Base-by-base conservation (phyloP, 140 eudicot genomes). In the Oenanthe javanica region DNA sequence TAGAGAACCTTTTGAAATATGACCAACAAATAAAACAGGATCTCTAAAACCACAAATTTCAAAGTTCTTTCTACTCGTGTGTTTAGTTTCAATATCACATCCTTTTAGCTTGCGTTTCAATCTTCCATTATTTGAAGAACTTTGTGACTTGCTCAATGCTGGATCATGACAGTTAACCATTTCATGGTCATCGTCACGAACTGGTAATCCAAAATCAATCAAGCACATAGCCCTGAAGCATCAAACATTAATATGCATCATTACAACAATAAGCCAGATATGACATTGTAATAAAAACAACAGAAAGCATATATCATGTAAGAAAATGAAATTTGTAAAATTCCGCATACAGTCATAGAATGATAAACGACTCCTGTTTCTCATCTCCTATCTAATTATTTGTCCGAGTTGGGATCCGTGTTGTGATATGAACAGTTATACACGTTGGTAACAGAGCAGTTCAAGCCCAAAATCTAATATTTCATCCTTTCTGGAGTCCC, bases 11-110 rank as follows among this genome's bases (percentile, higher is more conserved):
- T 87, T 88, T 16, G 98, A 91, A 77, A 91, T 89, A 82, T 95
- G 97, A 14, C 96, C 96, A 78, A 91, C 91, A 79, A 85, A 95
- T 84, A 92, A 86, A 84, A 92, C 99, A 71, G 97, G 97, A 81
- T 90, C 93, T 81, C 86, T 84, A 85, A 91, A 91, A 31, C 79
- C 85, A 82, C 86, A 81, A 85, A 92, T 82, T 77, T 92, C 96
- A 76, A 93, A 91, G 79, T 95, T 95, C 91, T 81, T 89, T 86
- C 89, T 85, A 78, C 83, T 84, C 46, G 69, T 70, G 9, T 77
- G 87, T 79, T 83, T 88, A 74, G 50, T 79, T 79, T 84, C 91
- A 61, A 79, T 61, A 14, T 84, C 93, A 55, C 49, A 71, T 9
- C 81, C 88, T 74, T 81, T 85, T 81, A 79, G 79, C 87, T 92